Evolutionary conservation across 2,329 filamentous ascomycete species (phyloP).

Genomic region (Clarireedia paspali): DNA sequence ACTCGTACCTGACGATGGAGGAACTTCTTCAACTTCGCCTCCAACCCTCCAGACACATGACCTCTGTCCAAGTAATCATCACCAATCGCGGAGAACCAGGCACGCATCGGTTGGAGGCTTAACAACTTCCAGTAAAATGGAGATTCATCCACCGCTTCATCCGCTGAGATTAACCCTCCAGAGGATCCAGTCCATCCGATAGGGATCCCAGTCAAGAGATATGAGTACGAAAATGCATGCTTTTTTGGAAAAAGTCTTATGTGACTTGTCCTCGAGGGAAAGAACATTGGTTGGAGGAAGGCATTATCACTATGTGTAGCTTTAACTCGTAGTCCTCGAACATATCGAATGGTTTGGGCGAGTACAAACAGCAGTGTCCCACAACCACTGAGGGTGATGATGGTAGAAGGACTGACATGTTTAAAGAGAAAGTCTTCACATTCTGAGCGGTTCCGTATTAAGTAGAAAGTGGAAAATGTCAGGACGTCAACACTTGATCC

Average conservation of each 20-base stretch:
- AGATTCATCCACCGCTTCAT: slow-evolving; percentile 18
- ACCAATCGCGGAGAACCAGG: slow-evolving; percentile 51
- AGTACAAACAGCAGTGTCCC: slow-evolving; percentile 8
- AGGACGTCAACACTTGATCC: neutral
- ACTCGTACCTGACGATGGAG: slow-evolving; percentile 45
- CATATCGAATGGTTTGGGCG: slow-evolving; percentile 18
- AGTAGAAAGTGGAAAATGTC: neutral
- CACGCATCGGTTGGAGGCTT: slow-evolving; percentile 20
- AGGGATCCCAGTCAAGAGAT: slow-evolving; percentile 61
- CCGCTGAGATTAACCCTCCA: slow-evolving; percentile 48
- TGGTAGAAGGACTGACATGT: slow-evolving; percentile 10
- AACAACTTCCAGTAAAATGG: slow-evolving; percentile 28
- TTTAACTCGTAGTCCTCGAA: slow-evolving; percentile 11
- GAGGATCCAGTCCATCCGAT: slow-evolving; percentile 51
- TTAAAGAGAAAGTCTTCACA: neutral
- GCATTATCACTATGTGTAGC: slow-evolving; percentile 7
- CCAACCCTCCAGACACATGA: slow-evolving; percentile 42
- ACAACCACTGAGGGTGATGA: slow-evolving; percentile 7
- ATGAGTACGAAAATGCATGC: slow-evolving; percentile 63
- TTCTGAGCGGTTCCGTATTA: neutral
- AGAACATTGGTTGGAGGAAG: slow-evolving; percentile 41
- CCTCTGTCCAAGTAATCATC: slow-evolving; percentile 55
- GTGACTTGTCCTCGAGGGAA: slow-evolving; percentile 60
- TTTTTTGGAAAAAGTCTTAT: slow-evolving; percentile 57
- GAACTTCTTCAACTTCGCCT: slow-evolving; percentile 54